These are phyloP conservation scores for Elongisporangium prolatum DNA, from an alignment of 352 stramenopile species.

Conservation along the genomic window DNA sequence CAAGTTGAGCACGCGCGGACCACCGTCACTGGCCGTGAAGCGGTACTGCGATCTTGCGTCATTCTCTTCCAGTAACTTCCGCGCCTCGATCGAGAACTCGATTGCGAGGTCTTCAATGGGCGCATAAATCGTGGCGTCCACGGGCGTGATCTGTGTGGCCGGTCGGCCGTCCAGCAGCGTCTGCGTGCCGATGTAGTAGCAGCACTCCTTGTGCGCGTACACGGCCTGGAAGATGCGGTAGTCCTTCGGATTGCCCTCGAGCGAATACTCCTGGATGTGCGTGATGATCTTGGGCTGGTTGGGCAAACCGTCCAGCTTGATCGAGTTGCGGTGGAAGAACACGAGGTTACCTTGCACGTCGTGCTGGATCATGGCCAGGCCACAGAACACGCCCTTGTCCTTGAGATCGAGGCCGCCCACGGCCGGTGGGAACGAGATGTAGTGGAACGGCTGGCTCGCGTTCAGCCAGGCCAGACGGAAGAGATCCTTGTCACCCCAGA, in stretches of 20 bases:
- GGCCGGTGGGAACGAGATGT: conserved; percentile 63
- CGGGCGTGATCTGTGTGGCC: conserved; percentile 63
- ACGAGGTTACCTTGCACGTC: conserved; percentile 78
- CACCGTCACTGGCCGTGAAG: conserved; percentile 21
- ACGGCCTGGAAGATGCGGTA: conserved; percentile 84
- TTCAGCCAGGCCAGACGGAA: conserved; percentile 84
- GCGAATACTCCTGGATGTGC: conserved; percentile 77
- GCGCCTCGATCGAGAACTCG: conserved; percentile 71
- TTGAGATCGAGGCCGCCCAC: conserved; percentile 67
- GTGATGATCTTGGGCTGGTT: conserved; percentile 75
- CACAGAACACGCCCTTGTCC: conserved; percentile 77
- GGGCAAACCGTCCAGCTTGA: conserved; percentile 71
- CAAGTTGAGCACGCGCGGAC: conserved; percentile 26
- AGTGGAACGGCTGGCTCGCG: conserved; percentile 71
- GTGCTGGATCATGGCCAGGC: conserved; percentile 84
- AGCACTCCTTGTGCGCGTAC: conserved; percentile 79
- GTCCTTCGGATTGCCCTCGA: conserved; percentile 59
- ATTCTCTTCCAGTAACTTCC: conserved; percentile 49
- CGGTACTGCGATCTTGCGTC: conserved; percentile 16
- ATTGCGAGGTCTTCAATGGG: conserved; percentile 75
- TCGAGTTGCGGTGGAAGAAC: conserved; percentile 85
- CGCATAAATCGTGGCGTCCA: conserved; percentile 72
- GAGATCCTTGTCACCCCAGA: conserved; percentile 87
- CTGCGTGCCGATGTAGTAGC: conserved; percentile 83
- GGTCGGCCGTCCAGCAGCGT: conserved; percentile 49